Evolutionary conservation across 352 stramenopile genomes (phyloP), one percentile per base, ranked within the genome.

Genomic region (Globisporangium yorkense): DNA sequence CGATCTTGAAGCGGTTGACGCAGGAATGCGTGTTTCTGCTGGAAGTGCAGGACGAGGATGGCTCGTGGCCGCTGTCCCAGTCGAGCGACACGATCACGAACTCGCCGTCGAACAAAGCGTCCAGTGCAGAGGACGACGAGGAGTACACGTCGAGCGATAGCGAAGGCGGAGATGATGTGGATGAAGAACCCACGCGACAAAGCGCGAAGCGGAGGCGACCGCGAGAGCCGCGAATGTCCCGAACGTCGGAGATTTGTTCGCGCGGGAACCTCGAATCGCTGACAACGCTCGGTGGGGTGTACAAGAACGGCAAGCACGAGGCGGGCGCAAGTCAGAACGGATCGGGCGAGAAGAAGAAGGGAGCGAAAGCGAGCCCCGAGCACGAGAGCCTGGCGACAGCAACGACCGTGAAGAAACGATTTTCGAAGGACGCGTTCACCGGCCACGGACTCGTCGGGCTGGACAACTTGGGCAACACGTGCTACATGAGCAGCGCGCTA

Each of bases 391-490:
- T 67, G 5, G 59, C 66, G 18, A 72, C 63, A 0, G 51, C 64
- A 27, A 59, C 55, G 2, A 75, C 75, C 9, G 55, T 92, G 8
- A 82, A 75, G 55, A 85, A 82, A 43, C 67, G 82, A 0, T 92
- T 92, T 55, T 88, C 75, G 3, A 81, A 87, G 18, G 80, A 89
- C 49, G 80, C 82, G 0, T 92, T 93, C 56, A 86, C 74, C 54
- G 83, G 83, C 1, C 63, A 84, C 46, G 85, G 85, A 1, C 66
- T 97, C 13, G 88, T 98, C 4, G 96, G 96, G 4, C 71, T 98
- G 2, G 80, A 94, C 57, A 98, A 98, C 62, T 68, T 99, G 24
- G 96, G 97, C 24, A 99, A 99, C 63, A 99, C 97, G 21, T 99
- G 97, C 66, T 99, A 98, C 66, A 97, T 99, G 79, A 99, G 98